Evolutionary conservation across 164 flowering plant genomes (phyloP).

Genomic region (Euptelea pleiosperma): DNA sequence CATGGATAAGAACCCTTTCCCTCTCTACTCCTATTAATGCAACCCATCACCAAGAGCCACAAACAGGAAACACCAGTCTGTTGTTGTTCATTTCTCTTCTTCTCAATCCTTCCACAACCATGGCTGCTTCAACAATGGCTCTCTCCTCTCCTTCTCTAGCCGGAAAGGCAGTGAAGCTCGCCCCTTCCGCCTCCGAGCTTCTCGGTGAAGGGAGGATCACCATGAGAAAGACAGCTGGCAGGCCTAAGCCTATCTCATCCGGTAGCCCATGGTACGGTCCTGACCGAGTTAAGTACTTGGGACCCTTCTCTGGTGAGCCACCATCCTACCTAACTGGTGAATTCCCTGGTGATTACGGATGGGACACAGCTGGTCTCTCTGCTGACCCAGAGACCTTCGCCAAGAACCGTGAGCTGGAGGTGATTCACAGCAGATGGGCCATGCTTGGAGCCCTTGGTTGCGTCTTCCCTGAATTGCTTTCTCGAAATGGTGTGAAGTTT

Average conservation of each 20-base stretch:
- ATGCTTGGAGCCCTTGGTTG: slow-evolving; percentile 50
- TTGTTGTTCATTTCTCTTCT: no score
- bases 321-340: slow-evolving; percentile 50
- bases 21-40: no score
- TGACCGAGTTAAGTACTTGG: slow-evolving; percentile 43
- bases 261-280: slow-evolving; percentile 48
- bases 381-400: slow-evolving; percentile 55
- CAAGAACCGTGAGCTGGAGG: slow-evolving; percentile 49
- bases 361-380: slow-evolving; percentile 55
- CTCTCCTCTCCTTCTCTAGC: slow-evolving; percentile 40
- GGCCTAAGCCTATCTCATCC: slow-evolving; percentile 21
- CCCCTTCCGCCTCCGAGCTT: slow-evolving; percentile 22
- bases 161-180: slow-evolving; percentile 37
- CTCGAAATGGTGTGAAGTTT: slow-evolving; percentile 42
- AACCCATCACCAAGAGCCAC: no score
- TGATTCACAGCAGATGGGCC: slow-evolving; percentile 49
- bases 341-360: slow-evolving; percentile 57
- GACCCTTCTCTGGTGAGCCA: slow-evolving; percentile 46
- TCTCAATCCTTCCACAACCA: slow-evolving; percentile 13
- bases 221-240: slow-evolving; percentile 36
- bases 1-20: no score
- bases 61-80: no score
- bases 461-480: slow-evolving; percentile 42
- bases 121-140: slow-evolving; percentile 39
- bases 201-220: slow-evolving; percentile 32